These are phyloP conservation scores for Drechslerella stenobrocha DNA, from an alignment of 2,329 filamentous ascomycete genomes.

Conservation along the genomic window DNA sequence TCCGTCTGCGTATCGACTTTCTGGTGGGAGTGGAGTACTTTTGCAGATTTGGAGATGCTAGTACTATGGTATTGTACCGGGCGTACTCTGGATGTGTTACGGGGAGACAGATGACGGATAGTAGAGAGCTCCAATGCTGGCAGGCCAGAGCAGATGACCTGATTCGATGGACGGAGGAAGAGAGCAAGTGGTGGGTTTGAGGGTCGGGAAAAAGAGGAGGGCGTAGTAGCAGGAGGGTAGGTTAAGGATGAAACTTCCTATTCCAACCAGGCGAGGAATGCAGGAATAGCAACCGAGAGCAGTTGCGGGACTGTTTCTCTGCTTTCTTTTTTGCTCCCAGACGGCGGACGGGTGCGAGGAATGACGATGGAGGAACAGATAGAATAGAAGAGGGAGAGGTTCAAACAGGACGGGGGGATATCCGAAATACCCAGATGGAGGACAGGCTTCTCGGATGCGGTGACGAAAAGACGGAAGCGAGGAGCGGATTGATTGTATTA, in stretches of 20 bases:
- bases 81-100: too few relatives aligned
- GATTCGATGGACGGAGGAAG: neutral
- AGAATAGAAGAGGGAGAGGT: neutral
- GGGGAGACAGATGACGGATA: too few relatives aligned
- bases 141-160: neutral
- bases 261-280: constrained; percentile 48
- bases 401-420: constrained; percentile 6
- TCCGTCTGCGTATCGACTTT: too few relatives aligned
- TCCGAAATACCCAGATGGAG: neutral
- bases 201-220: constrained; percentile 6
- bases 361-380: neutral
- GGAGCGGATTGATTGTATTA: too few relatives aligned
- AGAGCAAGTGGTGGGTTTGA: too few relatives aligned
- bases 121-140: too few relatives aligned
- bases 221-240: constrained; percentile 19
- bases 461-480: constrained; percentile 9
- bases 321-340: neutral
- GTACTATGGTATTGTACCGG: too few relatives aligned
- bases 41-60: too few relatives aligned
- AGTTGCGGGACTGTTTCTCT: too few relatives aligned
- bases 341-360: constrained; percentile 3
- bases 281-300: constrained; percentile 40
- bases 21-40: too few relatives aligned
- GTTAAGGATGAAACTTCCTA: constrained; percentile 49
- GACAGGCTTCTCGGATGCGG: constrained; percentile 6